Conservation (phyloP, 352 stramenopile genomes). For the Elongisporangium prolatum region DNA sequence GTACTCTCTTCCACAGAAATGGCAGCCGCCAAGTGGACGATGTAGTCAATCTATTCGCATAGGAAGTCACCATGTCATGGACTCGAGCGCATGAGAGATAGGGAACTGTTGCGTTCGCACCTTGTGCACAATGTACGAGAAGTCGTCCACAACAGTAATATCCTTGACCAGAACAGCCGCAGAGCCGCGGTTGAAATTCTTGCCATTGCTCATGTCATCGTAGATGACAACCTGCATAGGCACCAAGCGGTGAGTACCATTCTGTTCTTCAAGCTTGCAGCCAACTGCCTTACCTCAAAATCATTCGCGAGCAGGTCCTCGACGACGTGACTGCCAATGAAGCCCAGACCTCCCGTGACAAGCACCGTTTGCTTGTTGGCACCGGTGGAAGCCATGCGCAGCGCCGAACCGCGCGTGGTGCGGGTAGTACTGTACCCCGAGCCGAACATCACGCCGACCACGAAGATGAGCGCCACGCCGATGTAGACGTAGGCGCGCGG, state of each 20-base stretch:
- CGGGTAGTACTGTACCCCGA: conserved; percentile 48
- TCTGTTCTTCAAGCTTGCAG: no score
- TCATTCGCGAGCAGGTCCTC: conserved; percentile 72
- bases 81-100: conserved; percentile 12
- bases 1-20: conserved; percentile 87
- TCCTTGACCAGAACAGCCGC: conserved; percentile 79
- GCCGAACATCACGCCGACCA: conserved; percentile 60
- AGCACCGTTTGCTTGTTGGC: conserved; percentile 57
- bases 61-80: conserved; percentile 3
- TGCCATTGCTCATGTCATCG: conserved; percentile 87
- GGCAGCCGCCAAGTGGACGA: conserved; percentile 76
- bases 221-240: conserved; percentile 82
- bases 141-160: conserved; percentile 78
- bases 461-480: conserved; percentile 56
- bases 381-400: conserved; percentile 17
- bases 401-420: conserved; percentile 5
- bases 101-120: conserved; percentile 27
- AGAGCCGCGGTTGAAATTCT: conserved; percentile 77
- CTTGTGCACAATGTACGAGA: conserved; percentile 77
- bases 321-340: conserved; percentile 84
- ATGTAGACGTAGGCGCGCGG: conserved; percentile 70
- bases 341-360: conserved; percentile 76
- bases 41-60: conserved; percentile 58
- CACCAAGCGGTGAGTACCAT: conserved; percentile 10
- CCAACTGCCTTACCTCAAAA: conserved; percentile 49